Base-by-base conservation (phyloP, 352 stramenopile species). In the Phytophthora macrochlamydospora region DNA sequence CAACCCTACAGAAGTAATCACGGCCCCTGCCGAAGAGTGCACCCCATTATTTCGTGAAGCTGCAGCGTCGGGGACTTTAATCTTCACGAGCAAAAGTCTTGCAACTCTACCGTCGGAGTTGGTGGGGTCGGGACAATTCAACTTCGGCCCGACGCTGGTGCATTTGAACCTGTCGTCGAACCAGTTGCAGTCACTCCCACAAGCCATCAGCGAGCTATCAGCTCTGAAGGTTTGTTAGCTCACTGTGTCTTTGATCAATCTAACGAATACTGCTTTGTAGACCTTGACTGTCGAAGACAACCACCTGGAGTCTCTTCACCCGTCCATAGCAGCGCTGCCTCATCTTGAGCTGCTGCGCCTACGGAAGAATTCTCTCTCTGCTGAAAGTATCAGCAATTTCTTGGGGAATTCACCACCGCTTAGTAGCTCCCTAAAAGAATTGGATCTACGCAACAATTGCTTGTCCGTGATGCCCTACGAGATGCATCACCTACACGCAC, bases 131-230 rank as follows among this genome's bases (percentile, higher is more conserved):
- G 63, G 42, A n/a, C 54, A 63, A 30, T 75, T 75, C 62, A 79
- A 69, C 35, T 91, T 91, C n/a, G 51, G 51, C 1, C 63, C 66
- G 30, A 90, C 78, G 1, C 54, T 93, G 31, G 18, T 90, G 11
- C 78, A 92, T 35, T 63, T 95, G 14, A 88, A 88, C 35, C 50
- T 93, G 9, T 91, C 83, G 18, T 89, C 85, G 40, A 95, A 92
- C 57, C 63, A 81, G 2, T 57, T 95, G 8, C 74, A 52, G 7
- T 38, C 52, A 0, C 65, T 95, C 3, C 83, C 80, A 29, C 51
- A 43, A 37, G 63, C 75, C n/a, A 67, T 94, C 9, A 71, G 76
- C n/a, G 59, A 71, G 28, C 79, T 90, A 1, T 31, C 66, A 1
- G 67, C 71, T 5, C 71, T 95, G 4, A 62, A 81, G 73, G 82